Evolutionary conservation across 768 basidiomycete genomes (phyloP), one percentile per base, ranked within the genome.

Genomic region (Leucosporidium yakuticum): DNA sequence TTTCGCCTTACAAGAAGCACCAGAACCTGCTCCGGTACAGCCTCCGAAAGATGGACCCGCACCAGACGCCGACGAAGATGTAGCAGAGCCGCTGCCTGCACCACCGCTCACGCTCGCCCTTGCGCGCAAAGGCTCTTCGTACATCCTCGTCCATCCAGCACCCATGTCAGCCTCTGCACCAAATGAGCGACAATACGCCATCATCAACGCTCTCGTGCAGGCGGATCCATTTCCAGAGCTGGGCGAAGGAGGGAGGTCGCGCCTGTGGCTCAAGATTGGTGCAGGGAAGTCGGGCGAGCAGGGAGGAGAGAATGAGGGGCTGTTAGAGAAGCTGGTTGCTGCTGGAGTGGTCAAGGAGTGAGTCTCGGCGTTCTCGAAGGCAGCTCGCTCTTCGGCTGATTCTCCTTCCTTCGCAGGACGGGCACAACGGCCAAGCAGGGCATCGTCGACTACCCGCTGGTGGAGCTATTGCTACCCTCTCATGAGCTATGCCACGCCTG

Each of bases 81-180:
- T 44, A 44, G 39, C 39, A 3, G 6, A 8, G 39, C 39, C 39
- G 39, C 14, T 44, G 14, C 39, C 39, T 9, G 11, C 39, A 44
- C 39, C 55, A 19, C 55, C 55, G 32, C 55, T 56, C 55, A 56
- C 55, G 27, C 55, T 56, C 32, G 55, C 55, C 55, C 32, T 56
- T 19, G 15, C 55, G 32, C 55, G 55, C 55, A 56, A 56, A 56
- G 29, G 19, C 55, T 29, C 31, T 20, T 56, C 55, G 4, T 56
- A 56, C 55, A 29, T 56, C 55, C 55, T 56, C 55, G 55, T 56
- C 17, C 32, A 56, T 21, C 55, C 55, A 19, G 32, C 55, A 6
- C 55, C 55, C 15, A 29, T 21, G 17, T 56, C 55, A 4, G 21
- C 55, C 9, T 31, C 55, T 21, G 31, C 55, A 20, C 55, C 55